Base-by-base conservation (phyloP, 164 flowering plant genomes). In the Vitis labrusca region DNA sequence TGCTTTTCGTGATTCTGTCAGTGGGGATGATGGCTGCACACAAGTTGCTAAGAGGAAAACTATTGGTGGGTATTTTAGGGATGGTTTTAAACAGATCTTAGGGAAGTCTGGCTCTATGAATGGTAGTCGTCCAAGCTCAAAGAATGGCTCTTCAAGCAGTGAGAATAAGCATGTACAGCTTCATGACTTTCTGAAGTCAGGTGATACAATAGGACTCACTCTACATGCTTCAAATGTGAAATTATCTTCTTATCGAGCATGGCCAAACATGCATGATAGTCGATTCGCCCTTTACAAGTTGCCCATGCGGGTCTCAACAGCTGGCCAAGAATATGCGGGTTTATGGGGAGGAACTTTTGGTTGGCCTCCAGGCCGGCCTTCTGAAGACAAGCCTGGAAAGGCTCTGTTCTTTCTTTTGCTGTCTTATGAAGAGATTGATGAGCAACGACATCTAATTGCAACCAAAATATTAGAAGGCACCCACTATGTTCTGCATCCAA, bases 381-480 rank as follows among this genome's bases (percentile, higher is more conserved):
- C 87, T 13, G 89, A 89, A 73, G 97, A 92, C 80, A 92, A 89
- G 75, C 90, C 93, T 15, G 97, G 93, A 63, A 94, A 89, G 74
- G 98, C 98, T 62, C 76, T 94, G 32, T 94, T 91, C 82, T 88
- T 94, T 76, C 85, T 94, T 64, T 74, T 88, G 73, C 88, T 94
- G 65, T 92, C 97, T 27, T 94, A 91, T 77, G 93, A 94, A 71
- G 92, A 91, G 70, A 80, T 87, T 7, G 81, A 79, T 47, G 93
- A 86, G 56, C 83, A 85, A 63, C 71, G 57, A 14, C 66, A 78
- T 73, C 91, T 94, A 37, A 89, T 88, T 73, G 97, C 88, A n/a
- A 91, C 98, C 58, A 94, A 94, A 81, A 91, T 94, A 66, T 77
- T 94, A 64, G 98, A 94, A 82, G 98, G 98, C 52, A 94, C 97